A percentile compares a stretch with the other conserved stretches of the same genome.
Evolutionary conservation across 2,329 filamentous ascomycete genomes (phyloP).

Genomic region (Trichophyton rubrum): DNA sequence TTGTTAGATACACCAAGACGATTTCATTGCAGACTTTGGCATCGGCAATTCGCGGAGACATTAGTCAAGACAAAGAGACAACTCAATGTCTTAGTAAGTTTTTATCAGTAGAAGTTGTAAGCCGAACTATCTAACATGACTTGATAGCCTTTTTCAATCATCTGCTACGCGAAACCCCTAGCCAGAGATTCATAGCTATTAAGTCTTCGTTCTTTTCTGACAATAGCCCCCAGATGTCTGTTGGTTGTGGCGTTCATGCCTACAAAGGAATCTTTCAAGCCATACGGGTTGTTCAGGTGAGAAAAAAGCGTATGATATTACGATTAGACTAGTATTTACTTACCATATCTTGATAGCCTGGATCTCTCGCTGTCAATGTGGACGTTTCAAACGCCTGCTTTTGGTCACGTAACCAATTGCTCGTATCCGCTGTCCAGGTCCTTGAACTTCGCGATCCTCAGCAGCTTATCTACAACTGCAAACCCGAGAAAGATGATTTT

Average conservation of each 20-base stretch:
- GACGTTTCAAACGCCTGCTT: conserved; percentile 89
- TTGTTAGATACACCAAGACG: conserved; percentile 51
- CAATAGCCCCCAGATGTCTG: conserved; percentile 35
- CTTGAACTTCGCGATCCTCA: conserved; percentile 22
- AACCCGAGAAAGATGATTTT: conserved; percentile 16
- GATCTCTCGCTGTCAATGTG: conserved; percentile 67
- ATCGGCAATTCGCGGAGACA: conserved; percentile 51
- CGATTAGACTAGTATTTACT: conserved; percentile 15
- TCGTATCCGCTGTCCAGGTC: conserved; percentile 25
- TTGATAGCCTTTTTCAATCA: conserved; percentile 69
- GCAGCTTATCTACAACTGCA: conserved; percentile 20
- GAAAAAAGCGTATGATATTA: conserved; percentile 4
- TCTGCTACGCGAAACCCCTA: conserved; percentile 67
- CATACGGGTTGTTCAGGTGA: conserved; percentile 58
- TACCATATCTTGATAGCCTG: conserved; percentile 33
- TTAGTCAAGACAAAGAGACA: conserved; percentile 52
- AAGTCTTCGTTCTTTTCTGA: conserved; percentile 71
- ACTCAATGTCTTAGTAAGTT: conserved; percentile 62
- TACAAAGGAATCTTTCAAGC: conserved; percentile 85
- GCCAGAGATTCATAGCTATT: conserved; percentile 53
- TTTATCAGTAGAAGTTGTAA: neutral
- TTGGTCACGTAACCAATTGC: conserved; percentile 45
- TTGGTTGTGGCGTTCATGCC: conserved; percentile 59
- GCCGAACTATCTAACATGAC: conserved; percentile 4
- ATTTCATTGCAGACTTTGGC: conserved; percentile 57